Evolutionary conservation across 192 early-diverging fungal species (phyloP).

Genomic region (Dissophora globulifera): DNA sequence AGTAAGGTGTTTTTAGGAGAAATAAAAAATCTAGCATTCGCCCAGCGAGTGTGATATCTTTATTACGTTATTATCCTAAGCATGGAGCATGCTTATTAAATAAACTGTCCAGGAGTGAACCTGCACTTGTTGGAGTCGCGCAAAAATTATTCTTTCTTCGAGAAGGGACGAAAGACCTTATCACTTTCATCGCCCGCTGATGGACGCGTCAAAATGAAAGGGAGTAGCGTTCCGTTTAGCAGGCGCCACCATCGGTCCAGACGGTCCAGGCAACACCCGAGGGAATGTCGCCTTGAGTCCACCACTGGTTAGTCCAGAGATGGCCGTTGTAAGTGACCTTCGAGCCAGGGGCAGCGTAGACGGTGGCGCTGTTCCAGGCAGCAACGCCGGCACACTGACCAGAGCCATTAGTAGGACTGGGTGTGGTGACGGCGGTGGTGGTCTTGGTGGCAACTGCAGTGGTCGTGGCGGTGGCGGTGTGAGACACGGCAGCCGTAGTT

Average conservation of each 20-base stretch:
- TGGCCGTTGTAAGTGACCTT: conserved; percentile 45
- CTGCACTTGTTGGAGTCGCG: too few relatives aligned
- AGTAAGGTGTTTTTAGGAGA: too few relatives aligned
- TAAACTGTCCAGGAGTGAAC: background rate
- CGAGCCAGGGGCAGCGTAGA: conserved; percentile 18
- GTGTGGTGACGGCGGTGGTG: conserved; percentile 1
- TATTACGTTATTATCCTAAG: too few relatives aligned
- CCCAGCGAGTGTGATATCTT: too few relatives aligned
- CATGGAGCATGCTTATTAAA: background rate
- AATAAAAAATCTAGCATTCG: too few relatives aligned
- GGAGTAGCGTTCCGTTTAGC: conserved; percentile 1
- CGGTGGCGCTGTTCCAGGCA: conserved; percentile 28
- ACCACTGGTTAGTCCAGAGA: conserved; percentile 46
- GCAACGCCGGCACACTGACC: conserved; percentile 33
- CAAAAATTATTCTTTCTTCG: too few relatives aligned
- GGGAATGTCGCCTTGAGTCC: conserved; percentile 38
- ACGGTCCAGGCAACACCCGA: conserved; percentile 14
- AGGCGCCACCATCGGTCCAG: conserved; percentile 31
- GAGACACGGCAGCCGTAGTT: too few relatives aligned
- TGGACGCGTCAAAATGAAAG: background rate
- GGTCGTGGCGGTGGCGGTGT: background rate
- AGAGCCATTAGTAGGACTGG: conserved; percentile 1
- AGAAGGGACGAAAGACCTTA: too few relatives aligned
- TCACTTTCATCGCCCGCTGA: too few relatives aligned
- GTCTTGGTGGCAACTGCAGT: background rate